phyloP scores from a whole-genome alignment of 2,329 filamentous ascomycete genomes.

The Aspergillus thermomutatus region DNA sequence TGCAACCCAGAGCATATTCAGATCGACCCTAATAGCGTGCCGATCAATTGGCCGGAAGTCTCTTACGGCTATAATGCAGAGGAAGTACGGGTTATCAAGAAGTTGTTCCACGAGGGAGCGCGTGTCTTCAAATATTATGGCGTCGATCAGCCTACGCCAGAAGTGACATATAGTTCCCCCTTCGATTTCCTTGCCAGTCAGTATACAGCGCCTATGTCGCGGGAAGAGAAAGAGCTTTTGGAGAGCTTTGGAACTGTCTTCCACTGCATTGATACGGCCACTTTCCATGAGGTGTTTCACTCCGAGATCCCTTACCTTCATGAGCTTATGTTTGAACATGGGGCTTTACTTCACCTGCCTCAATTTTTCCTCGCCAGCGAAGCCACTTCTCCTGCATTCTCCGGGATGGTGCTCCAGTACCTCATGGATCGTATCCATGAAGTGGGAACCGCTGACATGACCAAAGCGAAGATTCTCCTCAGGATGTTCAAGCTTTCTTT shows the following conservation, averaged over 20 bases:
- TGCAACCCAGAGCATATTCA: constrained; percentile 71
- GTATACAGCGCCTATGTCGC: constrained; percentile 88
- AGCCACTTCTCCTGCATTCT: constrained; percentile 94
- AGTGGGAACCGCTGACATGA: constrained; percentile 86
- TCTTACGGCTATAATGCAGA: constrained; percentile 96
- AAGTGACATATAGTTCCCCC: constrained; percentile 72
- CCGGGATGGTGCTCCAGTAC: constrained; percentile 95
- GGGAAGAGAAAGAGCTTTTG: constrained; percentile 94
- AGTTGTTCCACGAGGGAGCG: constrained; percentile 93
- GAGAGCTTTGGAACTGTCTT: constrained; percentile 99
- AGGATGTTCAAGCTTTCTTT: constrained; percentile 97
- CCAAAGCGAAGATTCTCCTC: constrained; percentile 87
- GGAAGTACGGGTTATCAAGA: constrained; percentile 93
- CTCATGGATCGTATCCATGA: constrained; percentile 96
- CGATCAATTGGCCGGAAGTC: constrained; percentile 89
- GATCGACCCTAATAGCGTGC: constrained; percentile 74
- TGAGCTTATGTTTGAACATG: constrained; percentile 96
- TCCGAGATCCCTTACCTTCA: constrained; percentile 96
- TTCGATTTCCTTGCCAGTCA: constrained; percentile 93
- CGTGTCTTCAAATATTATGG: constrained; percentile 97
- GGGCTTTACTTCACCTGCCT: constrained; percentile 86
- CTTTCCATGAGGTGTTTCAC: constrained; percentile 97
- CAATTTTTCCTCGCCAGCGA: constrained; percentile 99
- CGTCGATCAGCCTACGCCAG: constrained; percentile 71
- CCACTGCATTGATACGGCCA: constrained; percentile 95